A percentile compares a stretch with the other conserved stretches of the same genome.
phyloP scores from a whole-genome alignment of 108 stramenopile species.

The Fragilaria crotonensis region DNA sequence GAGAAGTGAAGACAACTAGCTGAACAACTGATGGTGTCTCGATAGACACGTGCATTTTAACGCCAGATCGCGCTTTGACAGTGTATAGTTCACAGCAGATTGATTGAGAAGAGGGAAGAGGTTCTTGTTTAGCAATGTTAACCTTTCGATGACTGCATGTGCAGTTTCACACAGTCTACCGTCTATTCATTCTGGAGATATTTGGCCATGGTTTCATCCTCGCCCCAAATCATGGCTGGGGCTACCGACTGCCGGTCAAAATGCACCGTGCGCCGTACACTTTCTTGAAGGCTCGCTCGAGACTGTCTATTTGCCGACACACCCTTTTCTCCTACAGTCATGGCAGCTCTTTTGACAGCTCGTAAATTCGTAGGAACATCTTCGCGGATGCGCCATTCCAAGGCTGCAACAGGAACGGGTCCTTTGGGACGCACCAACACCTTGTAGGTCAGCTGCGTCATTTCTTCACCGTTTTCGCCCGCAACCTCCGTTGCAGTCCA shows the following conservation, averaged over 20 bases:
- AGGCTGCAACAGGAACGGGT: constrained; percentile 87
- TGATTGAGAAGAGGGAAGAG: too few relatives aligned
- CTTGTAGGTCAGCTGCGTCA: constrained; percentile 63
- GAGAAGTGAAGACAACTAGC: too few relatives aligned
- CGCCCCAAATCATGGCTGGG: constrained; percentile 32
- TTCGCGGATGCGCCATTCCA: constrained; percentile 93
- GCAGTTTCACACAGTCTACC: too few relatives aligned
- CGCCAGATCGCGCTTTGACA: too few relatives aligned
- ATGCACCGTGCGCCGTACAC: constrained; percentile 8
- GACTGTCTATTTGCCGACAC: constrained; percentile 17
- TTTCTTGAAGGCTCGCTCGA: constrained; percentile 2
- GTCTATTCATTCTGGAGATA: constrained; percentile 36
- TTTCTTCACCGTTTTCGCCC: constrained; percentile 15
- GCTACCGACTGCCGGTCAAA: not conserved
- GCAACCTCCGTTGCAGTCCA: constrained; percentile 57
- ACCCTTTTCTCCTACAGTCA: constrained; percentile 37
- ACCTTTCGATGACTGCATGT: too few relatives aligned
- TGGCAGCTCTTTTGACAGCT: constrained; percentile 79
- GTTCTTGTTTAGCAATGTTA: too few relatives aligned
- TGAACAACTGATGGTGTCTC: too few relatives aligned
- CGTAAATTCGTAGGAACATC: constrained; percentile 88
- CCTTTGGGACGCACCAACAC: constrained; percentile 87
- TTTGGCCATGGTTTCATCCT: constrained; percentile 71
- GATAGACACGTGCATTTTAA: too few relatives aligned
- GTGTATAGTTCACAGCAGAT: too few relatives aligned